Evolutionary conservation across 306 rosid genomes (phyloP).

Genomic region (cucumber (Cucumis sativus)): DNA sequence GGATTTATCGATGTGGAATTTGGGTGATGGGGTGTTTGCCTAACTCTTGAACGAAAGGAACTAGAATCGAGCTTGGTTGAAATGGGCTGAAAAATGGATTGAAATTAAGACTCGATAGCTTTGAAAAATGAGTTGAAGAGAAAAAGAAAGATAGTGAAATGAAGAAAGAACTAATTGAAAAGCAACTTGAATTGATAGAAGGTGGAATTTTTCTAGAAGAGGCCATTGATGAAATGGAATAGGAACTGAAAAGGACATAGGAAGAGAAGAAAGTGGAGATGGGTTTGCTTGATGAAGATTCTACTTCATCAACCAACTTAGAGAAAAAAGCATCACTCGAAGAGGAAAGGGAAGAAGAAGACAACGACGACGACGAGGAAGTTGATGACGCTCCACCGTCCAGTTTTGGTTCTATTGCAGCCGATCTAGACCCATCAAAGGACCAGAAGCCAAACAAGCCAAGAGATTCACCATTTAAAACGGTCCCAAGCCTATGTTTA

Average conservation of each 20-base stretch:
- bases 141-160: too few species aligned
- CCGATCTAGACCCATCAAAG: conserved; percentile 28
- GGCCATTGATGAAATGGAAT: too few species aligned
- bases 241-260: too few species aligned
- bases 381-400: conserved; percentile 46
- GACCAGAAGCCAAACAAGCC: conserved; percentile 42
- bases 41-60: too few species aligned
- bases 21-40: too few species aligned
- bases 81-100: too few species aligned
- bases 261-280: conserved; percentile 48
- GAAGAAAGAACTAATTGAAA: too few species aligned
- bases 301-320: conserved; percentile 21
- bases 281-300: conserved; percentile 41
- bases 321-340: conserved; percentile 26
- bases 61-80: too few species aligned
- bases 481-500: too few species aligned
- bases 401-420: conserved; percentile 66
- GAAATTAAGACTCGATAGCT: too few species aligned
- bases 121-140: too few species aligned
- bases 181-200: conserved; percentile 58
- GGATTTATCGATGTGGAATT: too few species aligned
- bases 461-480: conserved; percentile 62
- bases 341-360: conserved; percentile 23
- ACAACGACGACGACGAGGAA: conserved; percentile 23
- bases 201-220: conserved; percentile 65